A percentile compares a stretch with the other conserved stretches of the same genome.
phyloP scores from a whole-genome alignment of 2,329 filamentous ascomycete species.

The Scorias spongiosa region DNA sequence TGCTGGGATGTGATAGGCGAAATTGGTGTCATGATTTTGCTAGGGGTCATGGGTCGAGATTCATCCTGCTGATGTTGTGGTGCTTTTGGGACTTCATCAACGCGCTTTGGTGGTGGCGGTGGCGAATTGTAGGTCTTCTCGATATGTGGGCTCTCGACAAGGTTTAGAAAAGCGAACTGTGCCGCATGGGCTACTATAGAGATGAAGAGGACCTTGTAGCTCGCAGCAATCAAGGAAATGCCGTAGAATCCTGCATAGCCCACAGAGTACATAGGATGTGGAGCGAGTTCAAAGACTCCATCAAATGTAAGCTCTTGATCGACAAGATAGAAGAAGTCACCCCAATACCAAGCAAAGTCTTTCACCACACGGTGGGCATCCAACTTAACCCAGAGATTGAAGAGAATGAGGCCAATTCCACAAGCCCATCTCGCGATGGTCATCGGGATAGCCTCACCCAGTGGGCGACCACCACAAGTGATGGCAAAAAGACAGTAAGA shows the following conservation, averaged over 20 bases:
- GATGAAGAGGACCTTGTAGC: slow-evolving; percentile 94
- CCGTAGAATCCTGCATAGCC: slow-evolving; percentile 97
- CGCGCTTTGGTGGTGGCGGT: slow-evolving; percentile 35
- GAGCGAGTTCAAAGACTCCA: slow-evolving; percentile 96
- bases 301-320: slow-evolving; percentile 97
- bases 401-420: slow-evolving; percentile 66
- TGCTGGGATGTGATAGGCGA: slow-evolving; percentile 31
- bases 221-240: slow-evolving; percentile 94
- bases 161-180: slow-evolving; percentile 81
- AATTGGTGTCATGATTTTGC: slow-evolving; percentile 24
- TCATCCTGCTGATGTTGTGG: slow-evolving; percentile 24
- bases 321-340: slow-evolving; percentile 96
- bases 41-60: slow-evolving; percentile 21
- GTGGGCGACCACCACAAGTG: slow-evolving; percentile 64
- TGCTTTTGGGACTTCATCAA: slow-evolving; percentile 36
- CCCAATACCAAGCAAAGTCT: slow-evolving; percentile 99
- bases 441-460: slow-evolving; percentile 53
- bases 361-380: slow-evolving; percentile 97
- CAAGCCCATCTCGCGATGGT: slow-evolving; percentile 61
- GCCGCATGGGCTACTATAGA: slow-evolving; percentile 88
- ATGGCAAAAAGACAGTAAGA: slow-evolving; percentile 94
- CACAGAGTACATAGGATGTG: slow-evolving; percentile 97
- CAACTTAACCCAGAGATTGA: slow-evolving; percentile 97
- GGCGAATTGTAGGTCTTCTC: slow-evolving; percentile 94
- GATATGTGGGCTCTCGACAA: slow-evolving; percentile 94